A percentile compares a stretch with the other conserved stretches of the same genome.
Conservation (phyloP, 2,329 filamentous ascomycete genomes). For the Salinomyces thailandicus region DNA sequence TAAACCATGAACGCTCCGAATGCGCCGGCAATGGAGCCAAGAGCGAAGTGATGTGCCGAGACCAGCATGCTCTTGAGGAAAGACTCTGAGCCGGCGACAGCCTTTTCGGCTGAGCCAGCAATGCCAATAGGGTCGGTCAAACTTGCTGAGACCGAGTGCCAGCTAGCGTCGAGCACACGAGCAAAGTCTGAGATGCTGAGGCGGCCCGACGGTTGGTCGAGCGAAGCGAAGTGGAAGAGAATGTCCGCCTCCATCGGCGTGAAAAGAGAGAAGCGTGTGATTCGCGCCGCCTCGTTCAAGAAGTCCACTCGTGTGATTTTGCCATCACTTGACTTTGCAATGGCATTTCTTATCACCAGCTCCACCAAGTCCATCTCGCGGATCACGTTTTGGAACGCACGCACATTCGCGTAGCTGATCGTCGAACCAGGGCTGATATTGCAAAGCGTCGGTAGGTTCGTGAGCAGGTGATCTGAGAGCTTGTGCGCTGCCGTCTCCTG, state of each 20-base stretch:
- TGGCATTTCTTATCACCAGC: constrained; percentile 79
- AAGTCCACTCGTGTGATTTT: constrained; percentile 94
- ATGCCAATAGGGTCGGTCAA: constrained; percentile 42
- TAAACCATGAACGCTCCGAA: constrained; percentile 99
- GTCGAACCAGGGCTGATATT: constrained; percentile 87
- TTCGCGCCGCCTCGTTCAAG: constrained; percentile 79
- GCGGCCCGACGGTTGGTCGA: constrained; percentile 79
- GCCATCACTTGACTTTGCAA: constrained; percentile 70
- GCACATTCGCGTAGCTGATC: constrained; percentile 94
- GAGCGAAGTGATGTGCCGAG: constrained; percentile 78
- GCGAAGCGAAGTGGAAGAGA: constrained; percentile 92
- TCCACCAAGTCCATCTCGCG: constrained; percentile 97
- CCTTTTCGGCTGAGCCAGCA: constrained; percentile 39
- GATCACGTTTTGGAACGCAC: constrained; percentile 96
- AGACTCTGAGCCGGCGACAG: constrained; percentile 45
- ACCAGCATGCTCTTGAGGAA: constrained; percentile 57
- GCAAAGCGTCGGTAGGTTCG: constrained; percentile 84
- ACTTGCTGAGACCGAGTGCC: constrained; percentile 38
- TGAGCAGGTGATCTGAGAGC: constrained; percentile 87
- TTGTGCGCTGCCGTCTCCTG: constrained; percentile 88
- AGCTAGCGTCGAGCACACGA: constrained; percentile 89
- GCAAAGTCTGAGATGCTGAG: constrained; percentile 77
- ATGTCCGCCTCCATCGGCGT: constrained; percentile 99
- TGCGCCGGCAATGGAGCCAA: constrained; percentile 83
- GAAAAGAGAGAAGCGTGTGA: constrained; percentile 90